Evolutionary conservation across 176 grass and related monocot genomes (phyloP).

Genomic region (Poa annua): DNA sequence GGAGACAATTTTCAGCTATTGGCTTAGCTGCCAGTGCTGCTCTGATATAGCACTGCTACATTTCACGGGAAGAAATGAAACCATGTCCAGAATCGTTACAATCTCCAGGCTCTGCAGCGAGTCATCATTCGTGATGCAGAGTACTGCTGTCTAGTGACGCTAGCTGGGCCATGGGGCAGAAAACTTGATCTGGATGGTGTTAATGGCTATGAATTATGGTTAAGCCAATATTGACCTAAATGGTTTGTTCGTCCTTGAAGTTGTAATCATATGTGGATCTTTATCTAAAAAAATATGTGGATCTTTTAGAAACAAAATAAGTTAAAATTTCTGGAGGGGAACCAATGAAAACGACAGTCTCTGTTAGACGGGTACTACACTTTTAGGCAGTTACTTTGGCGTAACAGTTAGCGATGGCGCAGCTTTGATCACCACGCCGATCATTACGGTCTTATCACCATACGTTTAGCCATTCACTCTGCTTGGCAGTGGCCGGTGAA

Average conservation of each 20-base stretch:
- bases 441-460: background rate
- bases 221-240: background rate
- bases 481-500: slow-evolving; percentile 18
- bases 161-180: background rate
- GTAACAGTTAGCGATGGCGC: background rate
- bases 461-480: slow-evolving; percentile 6
- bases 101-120: too few relatives aligned
- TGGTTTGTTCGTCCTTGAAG: too few relatives aligned
- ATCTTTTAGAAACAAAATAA: background rate
- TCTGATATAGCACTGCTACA: too few relatives aligned
- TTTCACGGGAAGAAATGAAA: too few relatives aligned
- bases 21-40: too few relatives aligned
- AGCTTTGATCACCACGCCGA: background rate
- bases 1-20: too few relatives aligned
- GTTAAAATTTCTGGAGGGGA: background rate
- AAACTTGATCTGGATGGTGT: background rate
- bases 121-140: background rate
- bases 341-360: background rate
- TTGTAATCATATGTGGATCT: too few relatives aligned
- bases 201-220: background rate
- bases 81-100: too few relatives aligned
- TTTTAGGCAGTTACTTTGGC: background rate
- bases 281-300: background rate
- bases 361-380: background rate
- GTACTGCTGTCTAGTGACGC: background rate